Base-by-base conservation (phyloP, 2,329 filamentous ascomycete genomes). In the Sporothrix brasiliensis region DNA sequence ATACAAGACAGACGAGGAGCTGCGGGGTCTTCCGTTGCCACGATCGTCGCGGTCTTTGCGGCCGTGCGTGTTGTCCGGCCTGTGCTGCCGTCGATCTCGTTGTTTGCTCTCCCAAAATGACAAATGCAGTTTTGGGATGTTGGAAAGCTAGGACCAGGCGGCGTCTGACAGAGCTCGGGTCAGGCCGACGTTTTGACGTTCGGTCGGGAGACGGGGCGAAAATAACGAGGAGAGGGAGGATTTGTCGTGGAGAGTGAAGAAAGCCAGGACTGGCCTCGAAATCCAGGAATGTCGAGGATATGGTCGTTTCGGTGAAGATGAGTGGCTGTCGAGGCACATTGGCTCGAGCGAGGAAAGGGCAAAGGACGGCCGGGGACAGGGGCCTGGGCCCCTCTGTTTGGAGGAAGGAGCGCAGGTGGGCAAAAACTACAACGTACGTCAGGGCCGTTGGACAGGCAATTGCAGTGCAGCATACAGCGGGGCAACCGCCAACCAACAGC, bases 401-500 rank as follows among this genome's bases (percentile, higher is more conserved):
- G 21, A 24, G 4, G 21, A 50, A 50, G 58, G 49, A 69, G 63
- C 50, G 34, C 49, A 34, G 27, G 27, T 27, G n/a, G 16, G 56
- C 30, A 47, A 39, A 56, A 50, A 63, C 41, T 14, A 27, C 24
- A 24, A 24, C 24, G 24, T 24, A 24, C 47, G 47, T 30, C 63
- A 49, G 14, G 56, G 34, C 39, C 63, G 65, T 69, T 70, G 65
- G 56, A 60, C 56, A 50, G 65, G 65, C 71, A 65, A 68, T 70
- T 21, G 41, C 24, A 56, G 49, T 34, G 47, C 58, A 47, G 21
- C 41, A 34, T 19, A 41, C 41, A 67, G 58, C 68, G 65, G 71
- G 71, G 71, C 71, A 72, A 70, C 68, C 49, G 65, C 68, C 50
- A 16, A 63, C 68, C 44, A 70, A 70, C 63, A 63, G 63, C 63